Conservation (phyloP, 345 rosid species). For the Arabidopsis thaliana region TAIR10.1 NC_003075.7:12182001-12182500, state of each 20-base stretch:
- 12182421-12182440: background rate
- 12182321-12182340: constrained; percentile 30
- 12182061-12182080: background rate
- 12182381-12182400: constrained; percentile 24
- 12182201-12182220: constrained; percentile 30
- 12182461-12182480: constrained; percentile 4
- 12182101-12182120: background rate
- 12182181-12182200: constrained; percentile 38
- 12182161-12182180: constrained; percentile 20
- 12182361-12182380: constrained; percentile 47
- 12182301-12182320: constrained; percentile 30
- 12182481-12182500: background rate
- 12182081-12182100: background rate
- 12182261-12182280: constrained; percentile 22
- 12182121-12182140: background rate
- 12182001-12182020: background rate
- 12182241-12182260: constrained; percentile 29
- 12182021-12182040: background rate
- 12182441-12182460: background rate
- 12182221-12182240: constrained; percentile 35
- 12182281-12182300: background rate
- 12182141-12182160: constrained; percentile 34
- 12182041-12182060: background rate
- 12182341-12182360: constrained; percentile 36
- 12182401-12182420: background rate